Percentiles rank a stretch among this genome's conserved stretches.
Conservation (phyloP, 345 rosid genomes). For the rapeseed (Brassica napus) region Da-Ae NC_063447.1:44975501-44976000, state of each 20-base stretch:
- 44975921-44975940: slow-evolving; percentile 45
- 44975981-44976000: slow-evolving; percentile 78
- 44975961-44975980: slow-evolving; percentile 60
- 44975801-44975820: slow-evolving; percentile 14
- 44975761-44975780: background rate
- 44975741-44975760: background rate
- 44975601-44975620: background rate
- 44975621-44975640: slow-evolving; percentile 7
- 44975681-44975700: slow-evolving; percentile 8
- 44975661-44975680: slow-evolving; percentile 28
- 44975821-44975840: slow-evolving; percentile 29
- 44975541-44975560: background rate
- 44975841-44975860: background rate
- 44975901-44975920: slow-evolving; percentile 11
- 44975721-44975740: background rate
- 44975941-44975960: slow-evolving; percentile 42
- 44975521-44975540: too few species aligned
- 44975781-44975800: slow-evolving; percentile 16
- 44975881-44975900: slow-evolving; percentile 7
- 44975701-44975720: background rate
- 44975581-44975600: background rate
- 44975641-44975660: slow-evolving; percentile 20
- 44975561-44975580: background rate
- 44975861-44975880: slow-evolving; percentile 4
- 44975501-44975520: background rate